Evolutionary conservation across 768 basidiomycete species (phyloP).

Genomic region (Leccinum fibrillosum): DNA sequence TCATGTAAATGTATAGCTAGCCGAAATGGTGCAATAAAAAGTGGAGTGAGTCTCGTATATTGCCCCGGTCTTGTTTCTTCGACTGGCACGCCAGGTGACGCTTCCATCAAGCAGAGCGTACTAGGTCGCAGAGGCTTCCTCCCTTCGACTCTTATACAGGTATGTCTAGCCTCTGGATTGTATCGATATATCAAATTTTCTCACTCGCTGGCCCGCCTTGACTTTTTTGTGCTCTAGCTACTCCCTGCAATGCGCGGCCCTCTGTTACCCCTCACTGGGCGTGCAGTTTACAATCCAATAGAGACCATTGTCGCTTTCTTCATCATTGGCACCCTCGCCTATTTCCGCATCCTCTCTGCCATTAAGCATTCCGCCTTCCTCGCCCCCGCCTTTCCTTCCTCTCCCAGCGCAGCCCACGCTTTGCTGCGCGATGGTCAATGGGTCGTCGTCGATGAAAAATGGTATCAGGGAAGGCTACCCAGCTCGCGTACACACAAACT

Average conservation of each 20-base stretch:
- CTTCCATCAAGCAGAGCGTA: background rate
- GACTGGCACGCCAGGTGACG: background rate
- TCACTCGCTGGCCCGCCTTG: background rate
- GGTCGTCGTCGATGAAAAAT: conserved; percentile 57
- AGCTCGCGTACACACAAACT: conserved; percentile 37
- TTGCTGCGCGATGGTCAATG: conserved; percentile 56
- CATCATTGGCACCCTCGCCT: conserved; percentile 86
- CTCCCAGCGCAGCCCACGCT: conserved; percentile 55
- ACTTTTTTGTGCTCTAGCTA: background rate
- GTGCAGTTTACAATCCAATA: conserved; percentile 74
- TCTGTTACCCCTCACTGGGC: conserved; percentile 64
- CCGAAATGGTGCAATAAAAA: conserved; percentile 26
- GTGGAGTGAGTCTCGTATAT: conserved; percentile 25
- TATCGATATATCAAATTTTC: background rate
- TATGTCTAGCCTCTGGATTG: background rate
- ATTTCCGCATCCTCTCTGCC: conserved; percentile 89
- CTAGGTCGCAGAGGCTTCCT: background rate
- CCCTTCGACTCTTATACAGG: background rate
- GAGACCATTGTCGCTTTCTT: conserved; percentile 91
- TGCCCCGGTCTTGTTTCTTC: background rate
- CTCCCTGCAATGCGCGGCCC: conserved; percentile 50
- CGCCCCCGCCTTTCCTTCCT: conserved; percentile 47
- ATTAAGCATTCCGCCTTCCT: conserved; percentile 88
- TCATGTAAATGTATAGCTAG: conserved; percentile 12
- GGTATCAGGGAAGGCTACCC: conserved; percentile 37